phyloP scores from a whole-genome alignment of 768 basidiomycete species.

The Termitomyces sp. region DNA sequence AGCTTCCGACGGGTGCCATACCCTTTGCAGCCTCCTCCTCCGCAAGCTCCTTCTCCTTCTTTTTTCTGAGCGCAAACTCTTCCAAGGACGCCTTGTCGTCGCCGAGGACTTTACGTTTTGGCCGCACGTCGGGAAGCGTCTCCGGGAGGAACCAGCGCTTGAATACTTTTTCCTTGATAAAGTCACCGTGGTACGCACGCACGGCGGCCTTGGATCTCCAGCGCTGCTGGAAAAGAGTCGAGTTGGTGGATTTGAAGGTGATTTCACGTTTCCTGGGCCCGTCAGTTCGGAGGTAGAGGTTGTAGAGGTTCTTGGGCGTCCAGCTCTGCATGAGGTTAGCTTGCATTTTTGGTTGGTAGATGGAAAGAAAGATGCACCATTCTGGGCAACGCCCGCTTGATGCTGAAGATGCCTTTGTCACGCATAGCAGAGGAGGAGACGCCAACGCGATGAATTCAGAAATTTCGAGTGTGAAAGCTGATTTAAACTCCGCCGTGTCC shows the following conservation, averaged over 20 bases:
- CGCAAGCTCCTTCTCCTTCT: conserved; percentile 42
- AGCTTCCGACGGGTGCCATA: conserved; percentile 85
- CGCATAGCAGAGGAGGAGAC: conserved; percentile 26
- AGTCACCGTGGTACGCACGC: conserved; percentile 94
- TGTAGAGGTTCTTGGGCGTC: conserved; percentile 84
- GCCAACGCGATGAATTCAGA: conserved; percentile 1
- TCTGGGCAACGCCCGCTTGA: conserved; percentile 61
- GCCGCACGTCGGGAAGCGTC: conserved; percentile 82
- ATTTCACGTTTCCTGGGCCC: conserved; percentile 44
- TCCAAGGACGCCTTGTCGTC: conserved; percentile 43
- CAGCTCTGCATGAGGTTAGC: conserved; percentile 65
- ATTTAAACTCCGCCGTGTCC: conserved; percentile 3
- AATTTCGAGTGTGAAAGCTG: conserved; percentile 4
- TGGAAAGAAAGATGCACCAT: conserved; percentile 44
- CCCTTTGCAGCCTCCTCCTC: conserved; percentile 53
- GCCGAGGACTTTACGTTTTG: conserved; percentile 36
- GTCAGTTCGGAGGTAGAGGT: conserved; percentile 74
- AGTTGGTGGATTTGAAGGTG: conserved; percentile 48
- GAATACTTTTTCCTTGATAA: conserved; percentile 88
- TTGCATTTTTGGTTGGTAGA: too few species aligned
- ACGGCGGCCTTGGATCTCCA: conserved; percentile 85
- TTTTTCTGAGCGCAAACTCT: conserved; percentile 55
- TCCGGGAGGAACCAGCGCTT: conserved; percentile 92
- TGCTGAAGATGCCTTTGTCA: conserved; percentile 29
- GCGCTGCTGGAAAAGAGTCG: conserved; percentile 84